A percentile compares a stretch with the other conserved stretches of the same genome.
Conservation (phyloP, 805 yeast genomes). For the Yarrowia alimentaria region DNA sequence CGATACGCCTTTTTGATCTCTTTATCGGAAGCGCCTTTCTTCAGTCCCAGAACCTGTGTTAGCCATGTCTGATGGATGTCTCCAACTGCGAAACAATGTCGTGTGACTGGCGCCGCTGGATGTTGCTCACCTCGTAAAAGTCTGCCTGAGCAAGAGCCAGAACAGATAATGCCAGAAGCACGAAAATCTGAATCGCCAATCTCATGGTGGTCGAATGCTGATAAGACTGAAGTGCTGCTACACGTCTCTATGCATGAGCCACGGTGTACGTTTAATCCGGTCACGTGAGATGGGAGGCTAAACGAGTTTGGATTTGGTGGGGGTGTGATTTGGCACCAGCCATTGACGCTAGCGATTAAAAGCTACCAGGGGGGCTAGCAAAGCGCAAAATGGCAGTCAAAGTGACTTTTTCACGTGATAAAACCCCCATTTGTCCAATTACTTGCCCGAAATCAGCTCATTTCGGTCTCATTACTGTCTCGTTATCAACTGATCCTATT, state of each 20-base stretch:
- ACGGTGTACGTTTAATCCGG: constrained; percentile 8
- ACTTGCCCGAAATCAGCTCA: too few relatives aligned
- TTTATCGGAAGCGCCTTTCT: constrained; percentile 65
- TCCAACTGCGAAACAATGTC: constrained; percentile 26
- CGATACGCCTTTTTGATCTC: constrained; percentile 86
- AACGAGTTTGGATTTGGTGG: background rate
- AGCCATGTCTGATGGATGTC: constrained; percentile 30
- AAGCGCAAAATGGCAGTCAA: too few relatives aligned
- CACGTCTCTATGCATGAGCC: constrained; percentile 11
- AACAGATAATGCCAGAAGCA: constrained; percentile 26
- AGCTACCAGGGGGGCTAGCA: too few relatives aligned
- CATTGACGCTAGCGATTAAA: too few relatives aligned
- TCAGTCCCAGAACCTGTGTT: constrained; percentile 71
- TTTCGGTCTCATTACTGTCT: too few relatives aligned
- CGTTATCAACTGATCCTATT: too few relatives aligned
- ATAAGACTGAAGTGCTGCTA: background rate
- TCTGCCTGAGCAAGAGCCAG: constrained; percentile 43
- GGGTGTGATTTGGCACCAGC: too few relatives aligned
- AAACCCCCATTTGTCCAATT: too few relatives aligned
- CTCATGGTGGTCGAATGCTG: constrained; percentile 4
- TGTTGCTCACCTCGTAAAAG: constrained; percentile 24
- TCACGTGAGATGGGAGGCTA: constrained; percentile 2
- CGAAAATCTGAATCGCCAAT: constrained; percentile 19
- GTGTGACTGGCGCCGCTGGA: constrained; percentile 8
- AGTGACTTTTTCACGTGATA: too few relatives aligned